These are phyloP conservation scores for Backusella circina DNA, from an alignment of 192 early-diverging fungal genomes.

Conservation along the genomic window DNA sequence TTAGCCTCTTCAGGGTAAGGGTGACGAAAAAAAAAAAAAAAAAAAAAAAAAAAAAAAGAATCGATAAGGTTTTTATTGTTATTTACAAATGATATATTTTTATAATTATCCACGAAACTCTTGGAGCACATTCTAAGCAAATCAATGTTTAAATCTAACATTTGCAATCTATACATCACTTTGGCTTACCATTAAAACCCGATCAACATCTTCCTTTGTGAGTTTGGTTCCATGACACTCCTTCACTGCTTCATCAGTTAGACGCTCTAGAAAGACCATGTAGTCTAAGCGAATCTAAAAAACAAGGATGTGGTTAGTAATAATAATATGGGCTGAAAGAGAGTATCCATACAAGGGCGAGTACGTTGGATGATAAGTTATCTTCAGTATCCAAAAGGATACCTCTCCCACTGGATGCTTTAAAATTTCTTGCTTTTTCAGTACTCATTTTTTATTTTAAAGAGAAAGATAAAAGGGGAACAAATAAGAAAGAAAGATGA, in stretches of 20 bases:
- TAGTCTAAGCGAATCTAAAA: slow-evolving; percentile 14
- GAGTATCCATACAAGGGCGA: not conserved
- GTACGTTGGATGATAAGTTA: not conserved
- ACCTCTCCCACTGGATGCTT: too few relatives aligned
- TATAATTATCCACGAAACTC: not conserved
- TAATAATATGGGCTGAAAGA: not conserved
- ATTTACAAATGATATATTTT: not conserved
- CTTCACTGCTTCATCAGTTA: slow-evolving; percentile 1
- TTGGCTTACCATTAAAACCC: not conserved
- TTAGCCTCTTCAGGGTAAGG: too few relatives aligned
- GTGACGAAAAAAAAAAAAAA: too few relatives aligned
- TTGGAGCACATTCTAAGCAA: not conserved
- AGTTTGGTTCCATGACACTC: not conserved
- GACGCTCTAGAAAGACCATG: not conserved
- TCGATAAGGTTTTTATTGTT: too few relatives aligned
- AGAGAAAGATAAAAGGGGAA: too few relatives aligned
- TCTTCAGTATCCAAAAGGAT: not conserved
- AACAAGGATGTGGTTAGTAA: not conserved
- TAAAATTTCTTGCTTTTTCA: too few relatives aligned
- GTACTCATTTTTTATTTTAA: too few relatives aligned
- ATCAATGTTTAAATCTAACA: not conserved
- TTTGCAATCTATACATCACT: not conserved
- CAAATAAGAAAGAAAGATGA: too few relatives aligned
- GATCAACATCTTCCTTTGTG: not conserved
- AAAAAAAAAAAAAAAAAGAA: slow-evolving; percentile 13